A percentile compares a stretch with the other conserved stretches of the same genome.
These are phyloP conservation scores for Apiospora saccharicola DNA, from an alignment of 2,329 filamentous ascomycete genomes.

Conservation along the genomic window DNA sequence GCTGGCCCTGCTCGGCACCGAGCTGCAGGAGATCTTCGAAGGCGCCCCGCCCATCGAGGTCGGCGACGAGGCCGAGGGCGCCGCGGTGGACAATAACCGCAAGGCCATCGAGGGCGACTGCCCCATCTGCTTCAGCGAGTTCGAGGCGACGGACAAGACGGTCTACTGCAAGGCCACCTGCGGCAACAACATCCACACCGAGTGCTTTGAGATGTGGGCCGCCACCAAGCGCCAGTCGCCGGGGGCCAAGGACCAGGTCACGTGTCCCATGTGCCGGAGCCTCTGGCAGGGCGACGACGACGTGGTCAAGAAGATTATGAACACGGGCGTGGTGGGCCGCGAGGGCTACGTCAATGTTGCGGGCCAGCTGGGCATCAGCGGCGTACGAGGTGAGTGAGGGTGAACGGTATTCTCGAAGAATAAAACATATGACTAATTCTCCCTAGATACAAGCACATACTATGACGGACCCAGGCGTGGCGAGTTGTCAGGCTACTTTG, in stretches of 20 bases:
- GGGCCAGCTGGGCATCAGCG: conserved; percentile 64
- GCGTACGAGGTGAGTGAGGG: conserved; percentile 52
- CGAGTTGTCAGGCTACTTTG: background rate
- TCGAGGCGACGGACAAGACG: conserved; percentile 46
- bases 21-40: conserved; percentile 66
- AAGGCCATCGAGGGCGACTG: conserved; percentile 62
- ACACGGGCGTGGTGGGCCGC: conserved; percentile 46
- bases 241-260: conserved; percentile 47
- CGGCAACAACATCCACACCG: conserved; percentile 62
- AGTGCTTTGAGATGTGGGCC: conserved; percentile 64
- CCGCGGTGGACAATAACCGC: conserved; percentile 47
- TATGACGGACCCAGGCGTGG: background rate
- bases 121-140: conserved; percentile 60
- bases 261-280: conserved; percentile 68
- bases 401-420: background rate
- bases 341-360: conserved; percentile 71
- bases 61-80: conserved; percentile 34
- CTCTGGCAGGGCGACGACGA: conserved; percentile 59
- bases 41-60: conserved; percentile 59
- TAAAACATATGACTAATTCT: too few species aligned
- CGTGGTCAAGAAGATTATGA: conserved; percentile 52
- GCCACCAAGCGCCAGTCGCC: conserved; percentile 49
- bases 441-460: conserved; percentile 3
- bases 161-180: conserved; percentile 62
- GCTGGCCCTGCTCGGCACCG: conserved; percentile 63